Base-by-base conservation (phyloP, 2,329 filamentous ascomycete genomes). In the Fusarium sp. region DNA sequence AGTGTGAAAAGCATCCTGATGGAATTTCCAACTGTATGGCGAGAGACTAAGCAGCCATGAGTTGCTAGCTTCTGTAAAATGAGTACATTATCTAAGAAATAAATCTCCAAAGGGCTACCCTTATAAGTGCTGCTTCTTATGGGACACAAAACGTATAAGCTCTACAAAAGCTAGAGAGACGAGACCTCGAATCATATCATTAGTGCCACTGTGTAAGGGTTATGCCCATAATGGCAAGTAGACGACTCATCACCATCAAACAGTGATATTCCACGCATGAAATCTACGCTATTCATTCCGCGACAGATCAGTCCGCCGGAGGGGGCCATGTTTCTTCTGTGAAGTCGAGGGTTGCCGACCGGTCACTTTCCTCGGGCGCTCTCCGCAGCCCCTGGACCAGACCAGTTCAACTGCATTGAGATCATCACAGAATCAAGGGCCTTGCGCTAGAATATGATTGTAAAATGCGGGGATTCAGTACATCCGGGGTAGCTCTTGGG, bases 261-360 rank as follows among this genome's bases (percentile, higher is more conserved):
- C 4, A 11, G 9, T 6, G 27, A 48, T 45, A 2, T 14, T 18
- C 3, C 1, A 18, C 16, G 16, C 7, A 41, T n/a, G 1, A 4
- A 41, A n/a, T 10, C 3, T 16, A 41, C 2, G 11, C 6, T 14
- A 5, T 6, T 8, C 8, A 16, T 23, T 41, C 12, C 16, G 7
- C 11, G 4, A 16, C 4, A 8, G 14, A 3, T 0, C 6, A n/a
- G 21, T 48, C 18, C 19, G 3, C 45, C 8, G 14, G 7, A n/a
- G 7, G 6, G 10, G 6, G 4, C 10, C 16, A 25, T 37, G 48
- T n/a, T 10, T 14, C 37, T 25, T 25, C 23, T 6, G 8, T 7
- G 10, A 18, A 8, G 9, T 39, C 12, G 19, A 25, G 6, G 19
- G 23, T n/a, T 15, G 19, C 35, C 25, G 4, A 3, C 10, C 49